Conservation (phyloP, 108 stramenopile species). For the Skeletonema grethae region DNA sequence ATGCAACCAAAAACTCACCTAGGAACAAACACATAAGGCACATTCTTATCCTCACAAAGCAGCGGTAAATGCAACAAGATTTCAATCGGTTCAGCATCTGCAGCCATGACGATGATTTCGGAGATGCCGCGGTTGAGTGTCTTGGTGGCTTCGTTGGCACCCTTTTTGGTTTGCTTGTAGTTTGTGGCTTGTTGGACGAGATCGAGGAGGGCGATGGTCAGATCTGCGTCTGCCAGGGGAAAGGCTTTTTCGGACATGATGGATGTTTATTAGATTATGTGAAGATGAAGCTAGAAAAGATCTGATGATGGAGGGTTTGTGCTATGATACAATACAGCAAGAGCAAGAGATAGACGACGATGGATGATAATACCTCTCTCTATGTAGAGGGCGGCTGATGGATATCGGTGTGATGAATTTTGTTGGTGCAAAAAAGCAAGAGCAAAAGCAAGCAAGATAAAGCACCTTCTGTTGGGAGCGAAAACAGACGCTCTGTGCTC, state of each 20-base stretch:
- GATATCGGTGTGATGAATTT: too few species aligned
- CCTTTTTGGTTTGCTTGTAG: slow-evolving; percentile 97
- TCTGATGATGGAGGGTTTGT: too few species aligned
- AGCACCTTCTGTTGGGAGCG: too few species aligned
- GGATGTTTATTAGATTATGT: not conserved
- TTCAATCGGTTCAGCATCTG: slow-evolving; percentile 99
- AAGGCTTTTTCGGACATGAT: slow-evolving; percentile 95
- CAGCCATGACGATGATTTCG: slow-evolving; percentile 98
- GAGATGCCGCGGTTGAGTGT: slow-evolving; percentile 98
- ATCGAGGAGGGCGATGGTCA: slow-evolving; percentile 97
- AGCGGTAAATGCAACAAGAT: slow-evolving; percentile 98
- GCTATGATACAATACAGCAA: too few species aligned
- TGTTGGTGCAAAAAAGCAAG: too few species aligned
- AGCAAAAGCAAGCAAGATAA: too few species aligned
- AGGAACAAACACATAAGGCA: slow-evolving; percentile 99
- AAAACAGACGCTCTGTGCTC: too few species aligned
- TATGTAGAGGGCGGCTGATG: too few species aligned
- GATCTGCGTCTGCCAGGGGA: slow-evolving; percentile 98
- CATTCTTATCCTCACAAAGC: slow-evolving; percentile 99
- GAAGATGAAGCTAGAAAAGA: too few species aligned
- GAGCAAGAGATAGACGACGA: too few species aligned
- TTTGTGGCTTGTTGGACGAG: slow-evolving; percentile 95
- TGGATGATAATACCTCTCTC: too few species aligned
- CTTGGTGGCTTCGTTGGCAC: slow-evolving; percentile 99
- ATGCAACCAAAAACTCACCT: slow-evolving; percentile 53